Evolutionary conservation across 164 flowering plant genomes (phyloP), one percentile per base, ranked within the genome.

Genomic region (Aristolochia fimbriata): DNA sequence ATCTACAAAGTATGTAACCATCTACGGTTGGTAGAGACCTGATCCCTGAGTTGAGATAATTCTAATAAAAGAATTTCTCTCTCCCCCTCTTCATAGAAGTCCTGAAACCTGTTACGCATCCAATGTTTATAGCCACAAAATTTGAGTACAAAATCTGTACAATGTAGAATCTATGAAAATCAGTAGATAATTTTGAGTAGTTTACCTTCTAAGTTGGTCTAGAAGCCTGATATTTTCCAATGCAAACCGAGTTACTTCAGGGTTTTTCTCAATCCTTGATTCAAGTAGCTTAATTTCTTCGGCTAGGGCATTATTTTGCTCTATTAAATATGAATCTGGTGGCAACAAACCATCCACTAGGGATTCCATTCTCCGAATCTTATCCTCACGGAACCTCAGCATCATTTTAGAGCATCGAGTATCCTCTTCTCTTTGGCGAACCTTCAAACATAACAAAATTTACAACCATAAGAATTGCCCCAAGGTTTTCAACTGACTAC

Each of bases 191-290:
- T 52, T 6, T 13, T n/a, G 9, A 33, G 55, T 65, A 63, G 51
- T 13, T 14, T 74, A 91, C 99, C 86, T 84, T 75, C 90, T 81
- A 58, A 94, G 81, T 72, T 94, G 87, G 17, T 94, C 96, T 31
- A 83, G 68, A 51, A 94, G 96, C 83, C 96, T 80, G 50, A 94
- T 94, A 65, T 94, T 94, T 74, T 94, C 97, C 60, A 69, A 59
- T 31, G 99, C 97, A 72, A 94, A 94, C 45, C 97, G 96, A 68
- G 96, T 94, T 52, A 94, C 88, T 83, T 94, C 99, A 15, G 99
- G 96, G 61, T 91, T 91, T 72, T 74, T 81, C 59, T 94, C 96
- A 56, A 87, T 64, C 68, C 80, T 88, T 48, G 81, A 76, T 65
- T 72, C 82, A 68, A 91, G 83, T 59, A 88, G 60, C 66, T 78